phyloP scores from a whole-genome alignment of 1,284 basidiomycete genomes.

The Moesziomyces aphidis region DNA sequence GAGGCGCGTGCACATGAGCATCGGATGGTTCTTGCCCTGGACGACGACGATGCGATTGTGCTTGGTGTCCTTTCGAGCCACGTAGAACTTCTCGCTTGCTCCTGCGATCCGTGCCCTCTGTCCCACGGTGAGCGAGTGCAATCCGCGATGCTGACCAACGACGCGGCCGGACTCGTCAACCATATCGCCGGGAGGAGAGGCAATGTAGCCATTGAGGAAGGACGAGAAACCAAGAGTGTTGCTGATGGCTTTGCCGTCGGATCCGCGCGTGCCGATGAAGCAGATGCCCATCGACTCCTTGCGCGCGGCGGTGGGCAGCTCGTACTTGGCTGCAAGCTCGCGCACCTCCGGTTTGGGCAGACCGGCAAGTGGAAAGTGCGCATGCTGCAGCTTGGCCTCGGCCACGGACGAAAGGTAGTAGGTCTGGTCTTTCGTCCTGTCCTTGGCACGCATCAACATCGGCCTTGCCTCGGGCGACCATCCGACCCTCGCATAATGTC shows the following conservation, averaged over 20 bases:
- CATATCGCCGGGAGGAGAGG: slow-evolving; percentile 77
- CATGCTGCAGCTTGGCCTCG: slow-evolving; percentile 68
- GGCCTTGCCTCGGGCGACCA: slow-evolving; percentile 68
- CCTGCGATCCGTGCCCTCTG: slow-evolving; percentile 79
- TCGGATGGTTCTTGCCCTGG: slow-evolving; percentile 78
- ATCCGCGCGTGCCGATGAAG: slow-evolving; percentile 81
- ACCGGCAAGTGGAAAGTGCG: slow-evolving; percentile 74
- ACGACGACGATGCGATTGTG: slow-evolving; percentile 80
- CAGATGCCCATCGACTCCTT: slow-evolving; percentile 97
- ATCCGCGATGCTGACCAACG: slow-evolving; percentile 78
- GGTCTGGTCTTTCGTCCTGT: slow-evolving; percentile 83
- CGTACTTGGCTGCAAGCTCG: slow-evolving; percentile 77
- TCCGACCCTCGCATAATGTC: slow-evolving; percentile 83
- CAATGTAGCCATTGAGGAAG: slow-evolving; percentile 76
- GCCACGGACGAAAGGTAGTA: slow-evolving; percentile 81
- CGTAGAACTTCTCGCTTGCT: slow-evolving; percentile 77
- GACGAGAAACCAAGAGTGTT: slow-evolving; percentile 33
- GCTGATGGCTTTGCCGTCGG: slow-evolving; percentile 13
- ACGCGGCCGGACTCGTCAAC: slow-evolving; percentile 74
- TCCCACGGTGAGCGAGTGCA: slow-evolving; percentile 91
- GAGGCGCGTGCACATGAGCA: slow-evolving; percentile 71
- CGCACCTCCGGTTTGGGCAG: slow-evolving; percentile 74
- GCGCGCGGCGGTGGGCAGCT: slow-evolving; percentile 81
- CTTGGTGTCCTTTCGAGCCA: slow-evolving; percentile 77
- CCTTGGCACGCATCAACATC: slow-evolving; percentile 48